Base-by-base conservation (phyloP, 2,329 filamentous ascomycete species). In the Neopestalotiopsis sp. region DNA sequence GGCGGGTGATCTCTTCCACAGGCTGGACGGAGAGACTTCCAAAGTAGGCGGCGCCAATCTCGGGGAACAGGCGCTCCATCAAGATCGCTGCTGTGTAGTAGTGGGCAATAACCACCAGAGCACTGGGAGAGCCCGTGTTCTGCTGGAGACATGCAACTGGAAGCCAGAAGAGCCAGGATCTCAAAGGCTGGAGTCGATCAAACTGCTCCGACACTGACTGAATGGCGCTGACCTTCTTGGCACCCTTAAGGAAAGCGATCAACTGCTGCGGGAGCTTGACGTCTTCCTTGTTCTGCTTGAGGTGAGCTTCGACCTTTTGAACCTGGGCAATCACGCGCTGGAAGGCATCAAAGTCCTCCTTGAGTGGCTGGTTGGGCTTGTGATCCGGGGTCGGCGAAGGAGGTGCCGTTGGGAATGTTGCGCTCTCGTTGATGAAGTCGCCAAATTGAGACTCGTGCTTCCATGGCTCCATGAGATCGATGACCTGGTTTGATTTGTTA, bases 141-240 rank as follows among this genome's bases (percentile, higher is more conserved):
- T 91, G 90, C 78, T 95, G 92, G 32, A 98, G 86, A 74, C 95
- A 92, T 73, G 91, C 90, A 42, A 97, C 91, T 0, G 96, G 96
- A 67, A 97, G 89, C 94, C 95, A 98, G 82, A 98, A 97, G 17
- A 98, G 88, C 94, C 95, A 98, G 74, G 93, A 93, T 67, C 95
- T 89, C 69, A 99, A 87, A 10, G 94, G 91, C 72, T 97, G 95
- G 12, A 98, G 89, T 72, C 95, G 92, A 76, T 94, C 92, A 78
- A 98, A 98, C 77, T 97, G 94, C 77, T 97, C 91, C 71, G 94
- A 91, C 30, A 94, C 90, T 30, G 90, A 89, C 72, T 92, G 86
- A 13, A 87, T 86, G 4, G 91, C 89, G 77, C 90, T 89, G 72
- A 93, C 90, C 78, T 92, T 90, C 76, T 90, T 90, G 68, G 93